Evolutionary conservation across 1,139 yeast species (phyloP), one percentile per base, ranked within the genome.

Genomic region (Taiozyma sp.): DNA sequence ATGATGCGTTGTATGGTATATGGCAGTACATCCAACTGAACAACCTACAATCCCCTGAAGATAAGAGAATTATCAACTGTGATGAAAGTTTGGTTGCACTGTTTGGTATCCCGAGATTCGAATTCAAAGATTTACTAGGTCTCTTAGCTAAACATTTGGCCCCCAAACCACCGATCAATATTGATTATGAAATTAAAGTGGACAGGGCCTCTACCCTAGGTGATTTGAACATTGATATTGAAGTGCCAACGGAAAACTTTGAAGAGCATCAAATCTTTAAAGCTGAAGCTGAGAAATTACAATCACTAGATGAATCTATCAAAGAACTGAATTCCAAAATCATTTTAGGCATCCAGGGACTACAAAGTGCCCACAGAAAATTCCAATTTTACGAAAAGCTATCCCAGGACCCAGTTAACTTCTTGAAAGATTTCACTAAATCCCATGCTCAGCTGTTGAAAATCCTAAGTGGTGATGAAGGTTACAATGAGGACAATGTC

Each of bases 11-110:
- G 29, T 89, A 84, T 60, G 81, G 84, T 28, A 73, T 93, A 49
- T 93, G 97, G 92, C 93, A 89, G 68, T 93, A 93, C 66, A 86
- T 88, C 49, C 84, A 87, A 62, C 80, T 80, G 69, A 87, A 87
- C 64, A 81, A 84, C 56, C 73, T 90, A 58, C 83, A 79, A 57
- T 81, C 79, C 44, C 66, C 69, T 6, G 80, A 76, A 47, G 88
- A 80, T 62, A 78, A 76, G 60, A 72, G 82, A 40, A 67, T 79
- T 24, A 76, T 89, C 48, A 82, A 83, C 64, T 78, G 92, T 51
- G 97, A 93, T 66, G 84, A 76, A 23, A 74, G 82, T 5, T 74
- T 93, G 57, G 74, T 74, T 57, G 78, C 73, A 46, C 73, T 91
- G 46, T 79, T 86, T 57, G 79, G 58, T 38, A 62, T 62, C 28